phyloP scores from a whole-genome alignment of 176 grass and related monocot species.

The Carex cristatella region DNA sequence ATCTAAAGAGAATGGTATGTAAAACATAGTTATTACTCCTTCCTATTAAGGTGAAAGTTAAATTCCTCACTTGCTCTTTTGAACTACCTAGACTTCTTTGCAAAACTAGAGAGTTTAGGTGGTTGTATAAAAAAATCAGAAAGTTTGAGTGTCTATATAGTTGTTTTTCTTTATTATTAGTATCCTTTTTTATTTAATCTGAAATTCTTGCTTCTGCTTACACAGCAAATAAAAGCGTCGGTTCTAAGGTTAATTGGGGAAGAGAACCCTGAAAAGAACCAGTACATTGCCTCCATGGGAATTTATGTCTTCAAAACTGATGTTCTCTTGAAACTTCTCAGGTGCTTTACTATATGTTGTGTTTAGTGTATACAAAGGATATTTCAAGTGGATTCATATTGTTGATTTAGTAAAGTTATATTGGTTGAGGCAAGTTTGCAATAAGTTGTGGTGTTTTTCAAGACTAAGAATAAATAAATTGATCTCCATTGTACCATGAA shows the following conservation, averaged over 20 bases:
- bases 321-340: conserved; percentile 55
- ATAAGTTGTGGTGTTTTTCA: neutral
- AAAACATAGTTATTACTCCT: neutral
- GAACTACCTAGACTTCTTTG: neutral
- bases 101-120: neutral
- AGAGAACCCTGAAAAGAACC: conserved; percentile 35
- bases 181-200: neutral
- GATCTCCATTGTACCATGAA: neutral
- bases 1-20: conserved; percentile 67
- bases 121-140: neutral
- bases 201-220: conserved; percentile 16
- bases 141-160: neutral
- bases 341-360: conserved; percentile 23
- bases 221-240: conserved; percentile 53
- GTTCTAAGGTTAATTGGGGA: conserved; percentile 46
- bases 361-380: neutral
- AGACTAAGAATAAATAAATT: neutral
- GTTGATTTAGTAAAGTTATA: neutral
- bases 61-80: neutral
- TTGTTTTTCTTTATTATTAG: neutral
- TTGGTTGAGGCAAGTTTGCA: neutral
- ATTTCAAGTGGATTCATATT: neutral
- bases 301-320: conserved; percentile 74
- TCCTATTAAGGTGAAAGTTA: neutral
- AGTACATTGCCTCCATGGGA: conserved; percentile 82